phyloP scores from a whole-genome alignment of 2,329 filamentous ascomycete genomes.

The Trichoderma polysporum region DNA sequence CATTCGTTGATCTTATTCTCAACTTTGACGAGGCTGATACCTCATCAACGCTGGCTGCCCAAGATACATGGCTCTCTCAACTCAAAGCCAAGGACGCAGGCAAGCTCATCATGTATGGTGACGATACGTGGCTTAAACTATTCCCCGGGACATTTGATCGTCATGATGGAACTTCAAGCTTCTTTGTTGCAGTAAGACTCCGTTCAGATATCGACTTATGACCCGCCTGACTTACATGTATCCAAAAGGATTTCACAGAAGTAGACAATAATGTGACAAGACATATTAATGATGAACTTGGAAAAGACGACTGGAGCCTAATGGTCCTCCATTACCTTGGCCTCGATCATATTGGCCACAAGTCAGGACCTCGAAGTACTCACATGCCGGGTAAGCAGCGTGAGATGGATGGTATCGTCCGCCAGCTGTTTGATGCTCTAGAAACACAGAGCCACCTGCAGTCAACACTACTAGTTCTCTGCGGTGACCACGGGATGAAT shows the following conservation, averaged over 20 bases:
- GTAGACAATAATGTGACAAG: conserved; percentile 97
- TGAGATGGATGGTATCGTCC: conserved; percentile 88
- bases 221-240: not conserved
- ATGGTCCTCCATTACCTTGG: conserved; percentile 96
- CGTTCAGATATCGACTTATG: not conserved
- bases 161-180: conserved; percentile 90
- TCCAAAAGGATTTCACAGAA: conserved; percentile 83
- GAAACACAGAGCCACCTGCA: conserved; percentile 67
- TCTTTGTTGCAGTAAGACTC: conserved; percentile 88
- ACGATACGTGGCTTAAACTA: conserved; percentile 97
- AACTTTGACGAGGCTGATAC: conserved; percentile 96
- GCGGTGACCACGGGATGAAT: conserved; percentile 99
- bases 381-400: conserved; percentile 91
- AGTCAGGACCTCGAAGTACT: conserved; percentile 81
- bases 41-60: conserved; percentile 78
- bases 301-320: conserved; percentile 79
- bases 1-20: conserved; percentile 93
- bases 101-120: conserved; percentile 90
- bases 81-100: conserved; percentile 71
- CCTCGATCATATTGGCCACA: conserved; percentile 96
- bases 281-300: conserved; percentile 76
- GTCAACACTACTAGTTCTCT: conserved; percentile 79
- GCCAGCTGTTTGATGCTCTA: conserved; percentile 73
- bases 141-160: conserved; percentile 88
- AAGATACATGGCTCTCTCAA: conserved; percentile 96